Base-by-base conservation (phyloP, 257 asterid species). In the Knoxia roxburghii region DNA sequence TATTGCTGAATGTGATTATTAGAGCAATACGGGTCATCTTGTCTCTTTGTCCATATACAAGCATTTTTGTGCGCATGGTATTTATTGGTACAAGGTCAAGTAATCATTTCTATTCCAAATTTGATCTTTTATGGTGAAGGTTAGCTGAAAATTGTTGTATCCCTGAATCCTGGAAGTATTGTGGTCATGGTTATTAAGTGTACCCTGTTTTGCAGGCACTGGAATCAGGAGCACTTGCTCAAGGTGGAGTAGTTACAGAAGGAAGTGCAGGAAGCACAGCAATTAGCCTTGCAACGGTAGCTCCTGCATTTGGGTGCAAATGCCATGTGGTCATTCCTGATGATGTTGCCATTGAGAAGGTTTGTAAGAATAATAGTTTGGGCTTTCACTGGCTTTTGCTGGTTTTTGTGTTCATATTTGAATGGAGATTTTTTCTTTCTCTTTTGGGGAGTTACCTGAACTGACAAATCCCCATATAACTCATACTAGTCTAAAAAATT, bases 211-310 rank as follows among this genome's bases (percentile, higher is more conserved):
- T 37, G 41, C 9, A 92, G 98, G 96, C 98, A 69, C 65, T 92
- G 73, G 91, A 87, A 76, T 83, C 91, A 9, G 95, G 95, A 81
- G 81, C 79, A 48, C 85, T 93, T 62, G 74, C 80, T 69, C 94
- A 86, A 58, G 97, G 97, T 4, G 97, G 98, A 26, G 85, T 89
- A 67, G 88, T 93, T 64, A 89, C 96, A 12, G 97, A 93, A 84
- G 98, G 98, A 60, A 93, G 97, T 79, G 97, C 98, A 41, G 98
- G 98, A 75, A 93, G 98, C 86, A 87, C 96, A 0, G 98, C 97
- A 70, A 89, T 93, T 77, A 89, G 98, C 71, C 96, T 93, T 61
- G 97, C 98, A 64, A 93, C 95, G 24, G 95, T 89, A 57, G 96
- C 96, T 67, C 97, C 98, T 40, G 98, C 95, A 37, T 87, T 81